Percentiles rank a stretch among this genome's conserved stretches.
Evolutionary conservation across 352 stramenopile species (phyloP).

Genomic region (Phytophthora quininea): DNA sequence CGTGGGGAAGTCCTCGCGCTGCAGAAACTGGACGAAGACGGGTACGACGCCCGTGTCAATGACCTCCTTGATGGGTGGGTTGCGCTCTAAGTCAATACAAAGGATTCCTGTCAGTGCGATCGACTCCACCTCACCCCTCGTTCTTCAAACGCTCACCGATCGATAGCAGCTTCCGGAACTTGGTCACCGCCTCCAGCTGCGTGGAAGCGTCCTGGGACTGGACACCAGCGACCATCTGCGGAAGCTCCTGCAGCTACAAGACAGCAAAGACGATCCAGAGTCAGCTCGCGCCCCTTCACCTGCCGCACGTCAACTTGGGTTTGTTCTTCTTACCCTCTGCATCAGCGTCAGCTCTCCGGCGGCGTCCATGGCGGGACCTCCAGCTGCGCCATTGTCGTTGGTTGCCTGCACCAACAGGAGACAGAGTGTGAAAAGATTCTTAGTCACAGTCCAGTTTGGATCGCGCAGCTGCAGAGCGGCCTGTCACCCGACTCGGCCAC

Average conservation of each 20-base stretch:
- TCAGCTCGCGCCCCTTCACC: constrained; percentile 19
- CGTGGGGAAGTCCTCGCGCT: constrained; percentile 92
- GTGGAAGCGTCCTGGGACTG: constrained; percentile 90
- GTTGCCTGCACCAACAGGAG: constrained; percentile 24
- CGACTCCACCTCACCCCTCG: background rate
- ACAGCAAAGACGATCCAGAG: constrained; percentile 4
- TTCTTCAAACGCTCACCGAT: constrained; percentile 80
- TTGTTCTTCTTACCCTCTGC: constrained; percentile 46
- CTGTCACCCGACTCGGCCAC: background rate
- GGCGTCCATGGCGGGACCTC: constrained; percentile 35
- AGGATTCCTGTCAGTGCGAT: constrained; percentile 6
- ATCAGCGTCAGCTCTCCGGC: constrained; percentile 57
- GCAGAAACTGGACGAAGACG: constrained; percentile 98
- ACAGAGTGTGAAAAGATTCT: constrained; percentile 11
- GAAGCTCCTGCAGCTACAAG: constrained; percentile 92
- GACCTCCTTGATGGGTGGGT: constrained; percentile 99
- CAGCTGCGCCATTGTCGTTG: constrained; percentile 18
- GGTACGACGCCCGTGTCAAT: constrained; percentile 98
- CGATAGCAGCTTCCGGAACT: constrained; percentile 98
- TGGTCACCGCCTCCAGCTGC: constrained; percentile 97
- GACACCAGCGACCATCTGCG: constrained; percentile 94
- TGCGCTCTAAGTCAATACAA: constrained; percentile 84
- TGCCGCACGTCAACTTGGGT: constrained; percentile 9
- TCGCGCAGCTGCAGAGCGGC: constrained; percentile 9
- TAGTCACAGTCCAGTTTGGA: constrained; percentile 6